Base-by-base conservation (phyloP, 1,284 basidiomycete genomes). In the Ustilago xerochloae region DNA sequence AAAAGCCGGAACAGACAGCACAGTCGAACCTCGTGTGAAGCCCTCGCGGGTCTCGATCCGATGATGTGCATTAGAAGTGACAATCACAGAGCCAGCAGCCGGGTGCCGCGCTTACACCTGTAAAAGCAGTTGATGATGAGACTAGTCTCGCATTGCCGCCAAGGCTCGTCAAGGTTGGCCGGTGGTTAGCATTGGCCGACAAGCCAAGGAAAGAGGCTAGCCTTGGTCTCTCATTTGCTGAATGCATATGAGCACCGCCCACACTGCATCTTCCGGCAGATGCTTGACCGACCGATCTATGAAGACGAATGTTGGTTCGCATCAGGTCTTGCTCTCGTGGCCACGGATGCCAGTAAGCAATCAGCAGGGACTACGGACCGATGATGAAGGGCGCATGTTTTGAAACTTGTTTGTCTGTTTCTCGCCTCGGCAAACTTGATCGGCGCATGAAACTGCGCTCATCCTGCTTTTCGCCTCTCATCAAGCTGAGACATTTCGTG, bases 381-480 rank as follows among this genome's bases (percentile, higher is more conserved):
- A n/a, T n/a, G n/a, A n/a, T n/a, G 7, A 41, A 8, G 39, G 24
- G 39, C 20, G 39, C n/a, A 20, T 22, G 15, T 32, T 16, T 24
- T 28, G 28, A 35, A 20, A 13, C 46, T 59, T 54, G 38, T 49
- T 53, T 58, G 30, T 52, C 29, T 16, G 35, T 35, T 29, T 58
- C 35, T 58, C 49, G 49, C 55, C 50, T 58, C 45, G 62, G 45
- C 43, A 51, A 53, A 12, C 54, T 12, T 49, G 46, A 49, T 53
- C 46, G 24, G 20, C 50, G 62, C 55, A 64, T 64, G 55, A 59
- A 58, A 24, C 18, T 22, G 52, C 33, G n/a, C 22, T 29, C 29
- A 35, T 5, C 18, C 22, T 35, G 33, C 18, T 9, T 13, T 22
- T 50, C 33, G 49, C 24, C 29, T 32, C 15, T 13, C 24, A 13